Base-by-base conservation (phyloP, 495 filamentous ascomycete genomes). In the Symbiotaphrina buchneri region DNA sequence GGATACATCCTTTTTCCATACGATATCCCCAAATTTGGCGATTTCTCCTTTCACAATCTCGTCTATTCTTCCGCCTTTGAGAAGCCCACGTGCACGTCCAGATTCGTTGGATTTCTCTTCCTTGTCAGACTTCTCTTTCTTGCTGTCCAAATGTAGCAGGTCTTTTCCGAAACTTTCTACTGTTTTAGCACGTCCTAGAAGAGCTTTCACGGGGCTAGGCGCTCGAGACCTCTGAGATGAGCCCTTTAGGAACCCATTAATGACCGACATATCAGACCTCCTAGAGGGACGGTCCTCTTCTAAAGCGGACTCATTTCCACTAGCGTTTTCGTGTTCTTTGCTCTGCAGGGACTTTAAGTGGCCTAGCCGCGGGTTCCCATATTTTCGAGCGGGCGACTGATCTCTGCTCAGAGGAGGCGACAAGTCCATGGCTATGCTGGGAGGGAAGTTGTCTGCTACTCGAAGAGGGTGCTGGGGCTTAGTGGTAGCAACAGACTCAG, bases 11-110 rank as follows among this genome's bases (percentile, higher is more conserved):
- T 63, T 68, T 34, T 52, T 43, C 51, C 54, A 50, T 5, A 72
- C 52, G 21, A 61, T 46, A 35, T 68, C 63, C 16, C 66, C 62
- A 32, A 71, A 59, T 43, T 57, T 61, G 0, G 59, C 56, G 1
- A 71, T 63, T 37, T 68, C 63, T 36, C 58, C 63, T 6, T 56
- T 61, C n/a, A 63, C 58, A 11, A 55, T 48, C 26, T 58, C 59
- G 10, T 59, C 60, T 37, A 68, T 59, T 31, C 59, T 53, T 8
- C 59, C 54, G 3, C 58, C 56, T 45, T 69, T 70, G 36, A 70
- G 53, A 10, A 70, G 55, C 5, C 61, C 61, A 23, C 54, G 53
- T 8, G 68, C 41, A 14, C 40, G 44, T 10, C 30, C 20, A 16
- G 3, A 10, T 32, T 22, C 30, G n/a, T n/a, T n/a, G n/a, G n/a